phyloP scores from a whole-genome alignment of 2,329 filamentous ascomycete species.

The Colletotrichum sp. region DNA sequence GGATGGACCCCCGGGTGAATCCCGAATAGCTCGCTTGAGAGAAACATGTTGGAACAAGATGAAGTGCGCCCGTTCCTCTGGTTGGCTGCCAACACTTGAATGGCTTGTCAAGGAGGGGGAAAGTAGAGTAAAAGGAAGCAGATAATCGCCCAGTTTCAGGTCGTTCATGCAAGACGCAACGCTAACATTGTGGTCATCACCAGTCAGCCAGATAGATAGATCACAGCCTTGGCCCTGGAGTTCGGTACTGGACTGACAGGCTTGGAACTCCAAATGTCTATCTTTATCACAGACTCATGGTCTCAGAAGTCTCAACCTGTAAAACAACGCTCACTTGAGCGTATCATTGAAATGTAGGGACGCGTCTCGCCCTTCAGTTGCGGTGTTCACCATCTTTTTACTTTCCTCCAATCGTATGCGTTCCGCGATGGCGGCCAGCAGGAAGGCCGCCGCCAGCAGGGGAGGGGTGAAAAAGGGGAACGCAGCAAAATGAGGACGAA shows the following conservation, averaged over 20 bases:
- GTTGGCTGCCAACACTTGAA: neutral
- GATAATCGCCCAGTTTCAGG: slow-evolving; percentile 16
- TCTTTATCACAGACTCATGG: neutral
- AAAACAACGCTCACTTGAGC: neutral
- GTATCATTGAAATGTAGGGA: neutral
- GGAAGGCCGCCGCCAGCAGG: neutral
- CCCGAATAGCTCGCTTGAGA: neutral
- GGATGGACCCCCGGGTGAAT: neutral
- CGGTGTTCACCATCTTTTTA: neutral
- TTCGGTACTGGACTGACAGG: neutral
- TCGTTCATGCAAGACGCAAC: neutral
- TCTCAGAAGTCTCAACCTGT: neutral
- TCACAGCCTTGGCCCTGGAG: neutral
- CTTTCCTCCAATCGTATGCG: neutral
- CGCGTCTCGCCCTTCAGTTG: neutral
- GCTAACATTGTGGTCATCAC: slow-evolving; percentile 1
- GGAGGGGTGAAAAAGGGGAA: neutral
- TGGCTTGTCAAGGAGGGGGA: neutral
- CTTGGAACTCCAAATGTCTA: neutral
- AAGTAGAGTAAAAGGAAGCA: neutral
- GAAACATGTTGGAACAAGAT: neutral
- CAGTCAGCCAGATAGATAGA: neutral
- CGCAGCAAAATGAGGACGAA: neutral
- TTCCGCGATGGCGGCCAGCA: neutral
- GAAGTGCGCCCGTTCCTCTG: neutral